phyloP scores from a whole-genome alignment of 2,329 filamentous ascomycete species.

The Colletotrichum cuscutae region DNA sequence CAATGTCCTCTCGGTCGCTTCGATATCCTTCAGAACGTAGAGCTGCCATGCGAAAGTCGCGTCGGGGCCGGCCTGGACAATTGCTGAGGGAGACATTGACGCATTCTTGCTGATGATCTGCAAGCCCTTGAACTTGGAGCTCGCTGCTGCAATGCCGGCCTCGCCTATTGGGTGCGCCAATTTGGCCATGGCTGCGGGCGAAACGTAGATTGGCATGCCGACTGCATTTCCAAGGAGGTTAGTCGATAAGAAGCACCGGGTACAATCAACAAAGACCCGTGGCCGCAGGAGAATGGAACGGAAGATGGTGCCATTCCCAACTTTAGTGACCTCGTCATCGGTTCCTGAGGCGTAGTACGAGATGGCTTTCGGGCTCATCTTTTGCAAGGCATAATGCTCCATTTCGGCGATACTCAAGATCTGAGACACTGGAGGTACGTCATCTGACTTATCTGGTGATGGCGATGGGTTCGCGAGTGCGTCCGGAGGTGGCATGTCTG shows the following conservation, averaged over 20 bases:
- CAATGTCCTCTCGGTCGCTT: slow-evolving; percentile 51
- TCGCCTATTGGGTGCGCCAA: slow-evolving; percentile 81
- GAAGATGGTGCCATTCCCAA: slow-evolving; percentile 80
- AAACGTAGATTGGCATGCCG: slow-evolving; percentile 78
- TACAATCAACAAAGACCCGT: slow-evolving; percentile 84
- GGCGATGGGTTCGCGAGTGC: slow-evolving; percentile 57
- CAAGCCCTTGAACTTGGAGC: slow-evolving; percentile 74
- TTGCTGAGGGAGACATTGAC: slow-evolving; percentile 84
- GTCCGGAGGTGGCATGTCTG: background rate
- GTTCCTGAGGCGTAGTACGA: slow-evolving; percentile 88
- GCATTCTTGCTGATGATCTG: slow-evolving; percentile 88
- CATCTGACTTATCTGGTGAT: slow-evolving; percentile 34
- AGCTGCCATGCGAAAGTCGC: slow-evolving; percentile 89
- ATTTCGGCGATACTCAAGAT: slow-evolving; percentile 86
- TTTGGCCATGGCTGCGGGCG: slow-evolving; percentile 84
- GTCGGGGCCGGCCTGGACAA: slow-evolving; percentile 71
- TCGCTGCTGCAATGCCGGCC: slow-evolving; percentile 78
- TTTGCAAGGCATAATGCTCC: slow-evolving; percentile 76
- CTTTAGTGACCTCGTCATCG: slow-evolving; percentile 81
- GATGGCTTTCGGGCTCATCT: slow-evolving; percentile 82
- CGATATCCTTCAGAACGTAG: slow-evolving; percentile 80
- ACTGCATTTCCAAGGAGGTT: slow-evolving; percentile 75
- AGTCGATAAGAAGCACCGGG: slow-evolving; percentile 75
- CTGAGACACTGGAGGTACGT: slow-evolving; percentile 66
- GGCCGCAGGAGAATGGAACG: slow-evolving; percentile 81